Base-by-base conservation (phyloP, 495 filamentous ascomycete genomes). In the Aspergillus olivimuriae region DNA sequence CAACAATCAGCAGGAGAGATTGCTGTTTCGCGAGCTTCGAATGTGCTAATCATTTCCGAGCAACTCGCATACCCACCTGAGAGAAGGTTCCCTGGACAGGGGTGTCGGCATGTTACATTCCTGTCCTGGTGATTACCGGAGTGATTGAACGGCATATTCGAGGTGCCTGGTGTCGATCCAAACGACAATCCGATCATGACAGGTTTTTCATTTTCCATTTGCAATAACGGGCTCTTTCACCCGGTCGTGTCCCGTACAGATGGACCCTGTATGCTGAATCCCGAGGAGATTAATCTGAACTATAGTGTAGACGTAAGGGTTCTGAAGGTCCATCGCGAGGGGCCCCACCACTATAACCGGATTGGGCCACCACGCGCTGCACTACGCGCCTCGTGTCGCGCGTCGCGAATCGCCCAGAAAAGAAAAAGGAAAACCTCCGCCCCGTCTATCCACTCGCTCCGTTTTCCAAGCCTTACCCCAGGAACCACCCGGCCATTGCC, bases 111-210 rank as follows among this genome's bases (percentile, higher is more conserved):
- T 46, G 43, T 26, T 36, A 28, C 48, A 51, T 61, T 65, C 52
- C 54, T 47, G 23, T 37, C n/a, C 15, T 24, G 8, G 19, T 16
- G 18, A 65, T 65, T 51, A 56, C 63, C 55, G 36, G 44, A 62
- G 63, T 58, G 57, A 67, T 52, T 35, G 51, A 49, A 52, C 59
- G 45, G 38, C 33, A 44, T 8, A 32, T 14, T 21, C 3, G 17
- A 23, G 16, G 24, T 42, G 20, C 9, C 11, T 16, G 20, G 15
- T 15, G 14, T 36, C 34, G 28, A 6, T 34, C 34, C 8, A 4
- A 32, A 18, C 20, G 17, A 5, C 28, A 6, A 45, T 17, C 18
- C 9, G 34, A 18, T n/a, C 14, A 20, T 15, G 22, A 23, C n/a
- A n/a, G 31, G 11, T 28, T 28, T 28, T 11, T 28, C 24, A 5